Evolutionary conservation across 2,329 filamentous ascomycete species (phyloP).

Genomic region (Cladosporium austrohemisphaericum): DNA sequence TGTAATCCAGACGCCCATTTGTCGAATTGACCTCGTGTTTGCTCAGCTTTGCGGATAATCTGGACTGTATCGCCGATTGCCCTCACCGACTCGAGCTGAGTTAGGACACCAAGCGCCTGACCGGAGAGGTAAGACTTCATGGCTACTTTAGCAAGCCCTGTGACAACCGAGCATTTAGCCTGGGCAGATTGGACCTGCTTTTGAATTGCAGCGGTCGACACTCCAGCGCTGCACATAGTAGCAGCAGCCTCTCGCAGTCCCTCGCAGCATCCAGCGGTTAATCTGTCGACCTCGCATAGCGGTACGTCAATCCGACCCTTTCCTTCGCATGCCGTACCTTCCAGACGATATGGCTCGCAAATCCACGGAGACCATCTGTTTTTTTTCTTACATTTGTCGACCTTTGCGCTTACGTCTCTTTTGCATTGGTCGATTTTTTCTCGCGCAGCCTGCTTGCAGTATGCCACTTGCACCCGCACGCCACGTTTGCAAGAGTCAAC

Average conservation of each 20-base stretch:
- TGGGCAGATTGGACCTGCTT: neutral
- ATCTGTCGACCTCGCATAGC: neutral
- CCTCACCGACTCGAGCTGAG: neutral
- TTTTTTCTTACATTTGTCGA: neutral
- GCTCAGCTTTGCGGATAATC: neutral
- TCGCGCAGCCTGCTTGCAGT: neutral
- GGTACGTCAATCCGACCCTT: neutral
- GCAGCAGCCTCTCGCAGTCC: neutral
- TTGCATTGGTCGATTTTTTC: neutral
- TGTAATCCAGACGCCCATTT: neutral
- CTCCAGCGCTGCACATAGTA: neutral
- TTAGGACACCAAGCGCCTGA: neutral
- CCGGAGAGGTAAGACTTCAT: neutral
- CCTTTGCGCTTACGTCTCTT: neutral
- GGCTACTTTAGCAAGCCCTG: neutral
- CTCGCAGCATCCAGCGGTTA: neutral
- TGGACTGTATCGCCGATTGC: neutral
- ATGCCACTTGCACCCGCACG: neutral
- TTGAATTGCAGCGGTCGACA: neutral
- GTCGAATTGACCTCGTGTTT: neutral
- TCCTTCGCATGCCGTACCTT: neutral
- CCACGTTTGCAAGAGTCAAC: neutral
- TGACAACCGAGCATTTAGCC: neutral
- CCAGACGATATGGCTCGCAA: neutral
- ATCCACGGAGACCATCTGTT: no score